phyloP scores from a whole-genome alignment of 495 filamentous ascomycete genomes.

The Xylaria intraflava region DNA sequence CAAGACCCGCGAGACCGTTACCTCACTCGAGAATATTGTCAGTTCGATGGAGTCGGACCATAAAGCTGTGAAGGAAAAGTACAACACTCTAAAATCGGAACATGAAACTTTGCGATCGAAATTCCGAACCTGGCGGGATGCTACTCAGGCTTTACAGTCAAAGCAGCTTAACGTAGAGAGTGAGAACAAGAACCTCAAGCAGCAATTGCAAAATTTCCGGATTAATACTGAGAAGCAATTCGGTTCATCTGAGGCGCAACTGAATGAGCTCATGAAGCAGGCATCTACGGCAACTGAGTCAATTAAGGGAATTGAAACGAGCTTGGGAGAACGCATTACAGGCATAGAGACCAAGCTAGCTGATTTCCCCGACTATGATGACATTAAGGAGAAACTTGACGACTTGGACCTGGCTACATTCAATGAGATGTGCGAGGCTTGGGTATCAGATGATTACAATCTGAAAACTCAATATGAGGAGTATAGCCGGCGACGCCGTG shows the following conservation, averaged over 20 bases:
- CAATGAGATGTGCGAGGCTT: slow-evolving; percentile 18
- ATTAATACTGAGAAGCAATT: background rate
- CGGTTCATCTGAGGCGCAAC: background rate
- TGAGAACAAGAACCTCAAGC: slow-evolving; percentile 3
- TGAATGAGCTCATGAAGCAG: background rate
- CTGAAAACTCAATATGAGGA: slow-evolving; percentile 18
- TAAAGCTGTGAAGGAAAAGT: background rate
- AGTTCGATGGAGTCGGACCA: slow-evolving; percentile 5
- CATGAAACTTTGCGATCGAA: slow-evolving; percentile 2
- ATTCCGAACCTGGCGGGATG: background rate
- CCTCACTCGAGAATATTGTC: slow-evolving; percentile 8
- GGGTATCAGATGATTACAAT: slow-evolving; percentile 15
- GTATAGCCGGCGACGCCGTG: background rate
- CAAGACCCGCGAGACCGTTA: background rate
- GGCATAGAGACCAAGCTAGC: slow-evolving; percentile 6
- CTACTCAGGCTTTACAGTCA: background rate
- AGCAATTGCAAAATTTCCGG: background rate
- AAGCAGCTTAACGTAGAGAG: background rate
- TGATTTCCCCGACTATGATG: slow-evolving; percentile 7
- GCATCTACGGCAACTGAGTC: background rate
- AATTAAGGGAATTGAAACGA: background rate
- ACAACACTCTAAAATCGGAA: slow-evolving; percentile 2
- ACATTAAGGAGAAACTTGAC: slow-evolving; percentile 14
- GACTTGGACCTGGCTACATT: slow-evolving; percentile 20
- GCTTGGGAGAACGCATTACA: background rate